Base-by-base conservation (phyloP, 225 moss, liverwort and hornwort species). In the Thuidium tamariscinum region DNA sequence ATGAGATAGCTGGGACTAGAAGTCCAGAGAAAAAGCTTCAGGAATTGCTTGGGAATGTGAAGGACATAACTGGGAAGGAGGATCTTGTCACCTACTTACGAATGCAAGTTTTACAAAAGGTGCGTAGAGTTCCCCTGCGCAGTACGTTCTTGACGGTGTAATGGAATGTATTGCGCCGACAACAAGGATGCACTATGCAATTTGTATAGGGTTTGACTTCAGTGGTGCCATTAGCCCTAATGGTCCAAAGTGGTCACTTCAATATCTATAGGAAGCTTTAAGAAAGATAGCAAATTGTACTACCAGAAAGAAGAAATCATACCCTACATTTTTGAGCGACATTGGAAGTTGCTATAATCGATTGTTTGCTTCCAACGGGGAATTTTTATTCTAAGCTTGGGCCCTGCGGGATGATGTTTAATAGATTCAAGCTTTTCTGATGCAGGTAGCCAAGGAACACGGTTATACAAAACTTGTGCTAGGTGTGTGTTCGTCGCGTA, bases 41-140 rank as follows among this genome's bases (percentile, higher is more conserved):
- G 79, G 88, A 89, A 44, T 88, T 99, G 75, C 92, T 99, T 77
- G 90, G 84, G 64, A 91, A 84, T 86, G 85, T 97, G 56, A 83
- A 92, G 82, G 99, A 99, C 74, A 75, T 91, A 39, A 99, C 99
- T 77, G 99, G 97, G 81, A 95, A 84, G 92, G 96, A 99, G 88
- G 99, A 99, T 79, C 90, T 99, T 42, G 86, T 96, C n/a, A 92
- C 93, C 79, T 92, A 91, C 52, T 84, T 99, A 79, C 90, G 97
- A 60, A 95, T 95, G 96, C 95, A 95, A 89, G 95, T 94, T 59
- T 87, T 99, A 63, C 99, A 99, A 76, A 91, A 91, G 90, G 90
- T 92, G 81, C 55, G n/a, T 74, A 30, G 52, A 52, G 8, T 60
- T 74, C 22, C 56, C 22, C 56, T 60, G 60, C 59, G 60, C 41